Conservation (phyloP, 257 asterid genomes). For the Plantago ovata region DNA sequence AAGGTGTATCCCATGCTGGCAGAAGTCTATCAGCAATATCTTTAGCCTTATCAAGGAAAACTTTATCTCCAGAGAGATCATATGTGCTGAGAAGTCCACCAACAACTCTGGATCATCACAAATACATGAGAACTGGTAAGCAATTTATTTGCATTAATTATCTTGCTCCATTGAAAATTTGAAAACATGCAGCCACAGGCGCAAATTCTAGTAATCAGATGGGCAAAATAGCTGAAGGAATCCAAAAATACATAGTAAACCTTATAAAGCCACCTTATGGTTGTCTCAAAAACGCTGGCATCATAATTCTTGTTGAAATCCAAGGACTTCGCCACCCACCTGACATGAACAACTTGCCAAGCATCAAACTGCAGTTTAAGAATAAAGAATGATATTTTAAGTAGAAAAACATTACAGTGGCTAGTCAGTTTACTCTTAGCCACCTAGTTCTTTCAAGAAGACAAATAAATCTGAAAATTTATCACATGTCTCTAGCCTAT, state of each 20-base stretch:
- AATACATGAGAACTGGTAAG: constrained; percentile 25
- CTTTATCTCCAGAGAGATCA: constrained; percentile 90
- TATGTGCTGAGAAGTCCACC: constrained; percentile 98
- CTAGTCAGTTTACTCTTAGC: constrained; percentile 15
- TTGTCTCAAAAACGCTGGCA: constrained; percentile 99
- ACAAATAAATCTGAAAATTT: constrained; percentile 15
- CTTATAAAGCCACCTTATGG: constrained; percentile 99
- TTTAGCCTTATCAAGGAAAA: constrained; percentile 91
- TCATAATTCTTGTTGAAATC: constrained; percentile 94
- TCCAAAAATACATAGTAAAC: constrained; percentile 51
- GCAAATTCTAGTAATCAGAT: constrained; percentile 10
- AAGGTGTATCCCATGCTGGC: constrained; percentile 96
- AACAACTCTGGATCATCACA: constrained; percentile 76
- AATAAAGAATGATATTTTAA: constrained; percentile 3
- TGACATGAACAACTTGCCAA: constrained; percentile 44
- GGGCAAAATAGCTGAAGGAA: constrained; percentile 28
- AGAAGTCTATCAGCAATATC: constrained; percentile 93
- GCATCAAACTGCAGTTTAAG: constrained; percentile 19
- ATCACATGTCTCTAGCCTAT: constrained; percentile 15
- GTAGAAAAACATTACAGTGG: constrained; percentile 7
- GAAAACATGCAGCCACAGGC: constrained; percentile 12
- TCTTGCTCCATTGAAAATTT: constrained; percentile 13
- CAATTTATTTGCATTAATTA: constrained; percentile 15
- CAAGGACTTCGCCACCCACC: constrained; percentile 95
- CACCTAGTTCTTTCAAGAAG: constrained; percentile 12